Percentiles rank a stretch among this genome's conserved stretches.
phyloP scores from a whole-genome alignment of 2,329 filamentous ascomycete species.

The Diaporthe citrichinensis region DNA sequence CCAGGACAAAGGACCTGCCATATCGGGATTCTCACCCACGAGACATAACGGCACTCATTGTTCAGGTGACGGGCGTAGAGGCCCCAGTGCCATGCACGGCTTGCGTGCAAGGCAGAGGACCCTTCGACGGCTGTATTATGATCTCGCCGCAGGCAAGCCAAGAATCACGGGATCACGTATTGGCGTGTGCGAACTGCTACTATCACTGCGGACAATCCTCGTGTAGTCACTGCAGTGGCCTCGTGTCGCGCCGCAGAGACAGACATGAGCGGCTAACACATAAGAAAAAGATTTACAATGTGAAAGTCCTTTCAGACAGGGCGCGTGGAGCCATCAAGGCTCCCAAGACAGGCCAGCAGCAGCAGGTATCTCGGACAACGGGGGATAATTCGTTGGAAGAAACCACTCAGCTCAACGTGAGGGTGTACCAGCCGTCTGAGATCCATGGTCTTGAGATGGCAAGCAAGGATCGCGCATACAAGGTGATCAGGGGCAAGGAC shows the following conservation, averaged over 20 bases:
- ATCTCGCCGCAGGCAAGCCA: conserved; percentile 17
- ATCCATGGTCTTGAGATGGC: conserved; percentile 33
- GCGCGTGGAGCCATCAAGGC: conserved; percentile 5
- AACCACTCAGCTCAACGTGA: not conserved
- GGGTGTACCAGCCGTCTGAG: conserved; percentile 30
- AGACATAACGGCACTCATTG: conserved; percentile 49
- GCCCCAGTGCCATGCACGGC: conserved; percentile 45
- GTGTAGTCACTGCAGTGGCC: conserved; percentile 32
- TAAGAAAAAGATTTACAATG: conserved; percentile 33
- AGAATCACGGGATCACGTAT: conserved; percentile 25
- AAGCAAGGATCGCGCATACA: conserved; percentile 37
- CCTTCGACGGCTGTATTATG: conserved; percentile 49
- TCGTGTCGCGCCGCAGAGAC: conserved; percentile 5
- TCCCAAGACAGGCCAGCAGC: not conserved
- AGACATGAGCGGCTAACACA: conserved; percentile 9
- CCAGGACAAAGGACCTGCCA: conserved; percentile 42
- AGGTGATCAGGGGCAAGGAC: conserved; percentile 34
- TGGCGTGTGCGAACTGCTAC: conserved; percentile 41
- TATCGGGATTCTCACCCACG: conserved; percentile 45
- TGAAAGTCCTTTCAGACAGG: conserved; percentile 30
- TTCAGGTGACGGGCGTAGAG: conserved; percentile 51
- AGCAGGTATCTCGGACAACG: not conserved
- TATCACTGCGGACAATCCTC: conserved; percentile 39
- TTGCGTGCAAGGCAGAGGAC: conserved; percentile 47
- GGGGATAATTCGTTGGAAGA: not conserved